These are phyloP conservation scores for Cucurbita argyrosperma DNA, from an alignment of 306 rosid genomes.

Conservation along the genomic window DNA sequence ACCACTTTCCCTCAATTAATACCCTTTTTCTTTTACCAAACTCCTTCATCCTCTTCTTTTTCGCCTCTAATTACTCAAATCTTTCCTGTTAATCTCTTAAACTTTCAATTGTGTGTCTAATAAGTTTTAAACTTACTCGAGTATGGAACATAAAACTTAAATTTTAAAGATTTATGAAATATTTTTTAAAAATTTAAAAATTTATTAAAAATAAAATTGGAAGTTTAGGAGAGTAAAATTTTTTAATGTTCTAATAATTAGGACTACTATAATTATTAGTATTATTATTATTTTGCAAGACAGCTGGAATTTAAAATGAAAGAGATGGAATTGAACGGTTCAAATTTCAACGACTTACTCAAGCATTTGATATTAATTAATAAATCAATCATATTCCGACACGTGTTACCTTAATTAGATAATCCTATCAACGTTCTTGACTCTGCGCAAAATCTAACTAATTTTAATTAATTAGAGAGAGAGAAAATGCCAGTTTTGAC, in stretches of 20 bases:
- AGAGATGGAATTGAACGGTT: neutral
- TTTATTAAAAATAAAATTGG: too few species aligned
- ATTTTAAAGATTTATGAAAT: too few species aligned
- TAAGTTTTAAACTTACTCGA: too few species aligned
- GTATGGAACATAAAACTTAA: too few species aligned
- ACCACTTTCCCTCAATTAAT: neutral
- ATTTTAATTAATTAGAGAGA: neutral
- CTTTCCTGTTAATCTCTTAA: too few species aligned
- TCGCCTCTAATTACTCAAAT: neutral
- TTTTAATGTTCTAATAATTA: neutral
- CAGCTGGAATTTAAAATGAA: neutral
- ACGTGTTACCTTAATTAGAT: neutral
- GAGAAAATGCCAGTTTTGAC: too few species aligned
- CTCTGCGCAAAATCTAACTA: neutral
- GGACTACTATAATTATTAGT: neutral
- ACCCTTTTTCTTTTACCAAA: neutral
- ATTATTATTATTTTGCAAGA: neutral
- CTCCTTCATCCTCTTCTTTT: neutral
- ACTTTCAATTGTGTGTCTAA: neutral
- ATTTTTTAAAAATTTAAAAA: too few species aligned
- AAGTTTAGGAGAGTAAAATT: too few species aligned
- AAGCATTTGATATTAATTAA: neutral
- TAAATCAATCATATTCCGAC: neutral
- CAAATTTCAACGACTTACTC: neutral
- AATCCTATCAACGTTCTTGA: conserved; percentile 2